Base-by-base conservation (phyloP, 208 protist species). In the Crithidia expoeki region DNA sequence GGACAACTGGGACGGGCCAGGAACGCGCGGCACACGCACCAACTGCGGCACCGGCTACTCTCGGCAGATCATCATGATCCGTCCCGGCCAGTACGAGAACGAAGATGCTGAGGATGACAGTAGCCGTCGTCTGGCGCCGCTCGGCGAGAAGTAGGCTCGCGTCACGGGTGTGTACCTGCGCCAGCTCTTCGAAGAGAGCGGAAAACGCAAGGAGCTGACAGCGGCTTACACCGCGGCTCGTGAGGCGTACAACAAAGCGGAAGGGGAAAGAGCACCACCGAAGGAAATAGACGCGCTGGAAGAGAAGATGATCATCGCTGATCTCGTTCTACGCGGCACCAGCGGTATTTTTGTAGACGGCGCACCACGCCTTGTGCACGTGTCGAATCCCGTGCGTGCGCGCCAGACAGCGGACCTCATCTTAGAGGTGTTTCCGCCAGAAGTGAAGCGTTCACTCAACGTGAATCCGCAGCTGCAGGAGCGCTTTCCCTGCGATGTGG, bases 11-110 rank as follows among this genome's bases (percentile, higher is more conserved):
- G 86, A 92, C 67, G 58, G 70, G 17, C 83, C 78, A 7, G 72
- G 59, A 6, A 36, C 55, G 21, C 71, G 77, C 21, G 60, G 70
- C 25, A 68, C 63, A 6, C 32, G 58, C 10, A 16, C 51, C 11
- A 57, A 67, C 23, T 40, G 58, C 27, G 46, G 50, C 49, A 5
- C 78, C 0, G 61, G 38, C 21, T 23, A 71, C 40, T 66, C 72
- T 34, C 83, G 87, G 0, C 87, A 90, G 65, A 79, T 96, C 34
- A 57, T 96, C 28, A 74, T 96, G 44, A 84, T 96, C 27, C 84
- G 91, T 19, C 91, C 94, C 72, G 91, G 91, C 7, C 88, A 96
- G 71, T 96, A 96, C 78, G 58, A 81, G 25, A 91, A 91, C 42
- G 79, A 86, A 46, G 55, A 44, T 19, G 10, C 17, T 4, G 14